phyloP scores from a whole-genome alignment of 805 yeast species.

The Candida michaelii region DNA sequence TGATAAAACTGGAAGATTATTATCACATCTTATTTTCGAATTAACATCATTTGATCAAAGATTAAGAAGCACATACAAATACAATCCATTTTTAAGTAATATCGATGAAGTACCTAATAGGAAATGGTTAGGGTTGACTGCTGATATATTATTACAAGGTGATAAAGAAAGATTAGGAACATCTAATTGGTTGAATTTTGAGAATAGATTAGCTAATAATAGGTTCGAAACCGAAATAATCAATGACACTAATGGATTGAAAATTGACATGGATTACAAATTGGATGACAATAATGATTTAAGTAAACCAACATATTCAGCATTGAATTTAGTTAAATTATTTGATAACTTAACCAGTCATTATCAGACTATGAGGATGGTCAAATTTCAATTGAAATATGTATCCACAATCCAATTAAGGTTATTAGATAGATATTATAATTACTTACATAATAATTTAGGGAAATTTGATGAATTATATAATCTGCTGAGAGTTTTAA shows the following conservation, averaged over 20 bases:
- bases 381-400: constrained; percentile 55
- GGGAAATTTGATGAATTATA: constrained; percentile 42
- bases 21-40: constrained; percentile 61
- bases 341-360: constrained; percentile 57
- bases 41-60: constrained; percentile 57
- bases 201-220: constrained; percentile 48
- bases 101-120: constrained; percentile 21
- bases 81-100: constrained; percentile 37
- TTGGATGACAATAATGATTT: background rate
- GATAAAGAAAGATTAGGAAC: constrained; percentile 32
- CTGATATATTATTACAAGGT: constrained; percentile 36
- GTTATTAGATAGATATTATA: constrained; percentile 53
- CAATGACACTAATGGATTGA: constrained; percentile 48
- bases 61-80: constrained; percentile 45
- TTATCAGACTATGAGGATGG: constrained; percentile 49
- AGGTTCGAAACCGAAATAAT: constrained; percentile 53
- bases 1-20: constrained; percentile 45
- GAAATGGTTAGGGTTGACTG: constrained; percentile 51
- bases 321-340: constrained; percentile 55
- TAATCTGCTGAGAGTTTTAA: constrained; percentile 30
- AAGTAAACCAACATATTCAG: constrained; percentile 58
- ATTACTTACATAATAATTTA: constrained; percentile 40
- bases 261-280: constrained; percentile 55
- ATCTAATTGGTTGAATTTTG: constrained; percentile 53
- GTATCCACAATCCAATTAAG: constrained; percentile 58